phyloP scores from a whole-genome alignment of 1,284 basidiomycete genomes.

The Cryptococcus depauperatus region DNA sequence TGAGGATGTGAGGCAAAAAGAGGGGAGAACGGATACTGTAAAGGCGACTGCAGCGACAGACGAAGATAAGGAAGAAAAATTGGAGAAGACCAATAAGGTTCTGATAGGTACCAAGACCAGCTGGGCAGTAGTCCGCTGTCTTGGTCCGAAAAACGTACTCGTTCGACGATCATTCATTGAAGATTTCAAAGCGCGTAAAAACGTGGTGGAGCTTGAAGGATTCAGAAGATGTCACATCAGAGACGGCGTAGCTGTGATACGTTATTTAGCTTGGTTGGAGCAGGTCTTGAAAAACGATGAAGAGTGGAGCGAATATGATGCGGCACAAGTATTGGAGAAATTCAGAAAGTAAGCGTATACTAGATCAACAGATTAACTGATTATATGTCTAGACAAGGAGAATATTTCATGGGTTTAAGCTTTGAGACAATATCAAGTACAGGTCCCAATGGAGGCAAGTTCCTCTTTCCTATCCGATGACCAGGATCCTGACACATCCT shows the following conservation, averaged over 20 bases:
- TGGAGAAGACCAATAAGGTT: conserved; percentile 40
- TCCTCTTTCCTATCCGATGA: neutral
- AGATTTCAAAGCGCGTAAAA: conserved; percentile 85
- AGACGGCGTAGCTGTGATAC: conserved; percentile 75
- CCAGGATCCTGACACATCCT: conserved; percentile 1
- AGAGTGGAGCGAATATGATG: conserved; percentile 72
- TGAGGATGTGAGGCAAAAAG: conserved; percentile 8
- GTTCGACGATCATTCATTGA: conserved; percentile 65
- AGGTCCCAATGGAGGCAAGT: conserved; percentile 72
- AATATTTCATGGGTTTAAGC: conserved; percentile 76
- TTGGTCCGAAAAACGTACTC: conserved; percentile 59
- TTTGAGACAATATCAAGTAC: conserved; percentile 90
- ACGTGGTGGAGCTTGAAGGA: conserved; percentile 71
- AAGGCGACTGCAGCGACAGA: neutral
- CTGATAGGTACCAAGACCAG: conserved; percentile 63
- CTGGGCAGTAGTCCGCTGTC: conserved; percentile 66
- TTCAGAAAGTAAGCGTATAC: conserved; percentile 61
- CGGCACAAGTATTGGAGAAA: conserved; percentile 66
- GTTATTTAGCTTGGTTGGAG: conserved; percentile 93
- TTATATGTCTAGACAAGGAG: conserved; percentile 50
- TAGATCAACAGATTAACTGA: neutral
- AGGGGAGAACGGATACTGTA: conserved; percentile 4
- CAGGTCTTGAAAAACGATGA: conserved; percentile 61
- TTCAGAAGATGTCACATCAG: conserved; percentile 83
- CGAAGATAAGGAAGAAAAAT: conserved; percentile 19